Evolutionary conservation across 2,329 filamentous ascomycete species (phyloP).

Genomic region (Claviceps purpurea): DNA sequence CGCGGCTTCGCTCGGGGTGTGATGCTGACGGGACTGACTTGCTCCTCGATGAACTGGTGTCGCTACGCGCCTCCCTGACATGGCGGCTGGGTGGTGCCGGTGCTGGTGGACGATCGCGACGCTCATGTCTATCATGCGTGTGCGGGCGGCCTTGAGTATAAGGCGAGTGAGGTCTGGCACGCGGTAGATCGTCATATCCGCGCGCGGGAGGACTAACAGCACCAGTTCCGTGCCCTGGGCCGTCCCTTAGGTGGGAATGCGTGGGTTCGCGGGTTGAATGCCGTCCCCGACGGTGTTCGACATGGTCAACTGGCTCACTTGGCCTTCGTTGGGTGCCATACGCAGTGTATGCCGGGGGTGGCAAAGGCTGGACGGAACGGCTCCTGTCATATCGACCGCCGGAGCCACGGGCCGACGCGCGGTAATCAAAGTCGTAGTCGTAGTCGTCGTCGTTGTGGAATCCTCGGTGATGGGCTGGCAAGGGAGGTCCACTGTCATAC

Average conservation of each 20-base stretch:
- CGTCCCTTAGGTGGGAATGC: not conserved
- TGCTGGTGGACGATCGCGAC: not conserved
- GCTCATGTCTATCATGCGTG: not conserved
- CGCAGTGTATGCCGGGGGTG: not conserved
- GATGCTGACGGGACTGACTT: not conserved
- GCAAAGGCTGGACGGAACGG: not conserved
- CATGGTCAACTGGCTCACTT: not conserved
- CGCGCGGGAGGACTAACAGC: not conserved
- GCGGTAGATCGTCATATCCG: not conserved
- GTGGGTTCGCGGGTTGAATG: not conserved
- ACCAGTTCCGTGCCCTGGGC: not conserved
- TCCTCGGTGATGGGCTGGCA: not conserved
- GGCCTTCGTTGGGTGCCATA: not conserved
- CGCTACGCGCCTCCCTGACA: not conserved
- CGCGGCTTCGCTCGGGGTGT: not conserved
- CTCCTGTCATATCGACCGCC: not conserved
- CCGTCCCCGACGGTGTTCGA: not conserved
- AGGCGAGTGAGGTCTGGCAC: slow-evolving; percentile 2
- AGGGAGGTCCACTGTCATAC: slow-evolving; percentile 2
- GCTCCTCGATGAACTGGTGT: not conserved
- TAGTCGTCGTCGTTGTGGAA: not conserved
- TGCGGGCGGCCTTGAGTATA: not conserved
- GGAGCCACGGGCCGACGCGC: not conserved
- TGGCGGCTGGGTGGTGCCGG: not conserved
- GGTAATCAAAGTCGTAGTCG: not conserved